Percentiles rank a stretch among this genome's conserved stretches.
Evolutionary conservation across 31 red algal genomes (phyloP).

Genomic region (Endocladia muricata): DNA sequence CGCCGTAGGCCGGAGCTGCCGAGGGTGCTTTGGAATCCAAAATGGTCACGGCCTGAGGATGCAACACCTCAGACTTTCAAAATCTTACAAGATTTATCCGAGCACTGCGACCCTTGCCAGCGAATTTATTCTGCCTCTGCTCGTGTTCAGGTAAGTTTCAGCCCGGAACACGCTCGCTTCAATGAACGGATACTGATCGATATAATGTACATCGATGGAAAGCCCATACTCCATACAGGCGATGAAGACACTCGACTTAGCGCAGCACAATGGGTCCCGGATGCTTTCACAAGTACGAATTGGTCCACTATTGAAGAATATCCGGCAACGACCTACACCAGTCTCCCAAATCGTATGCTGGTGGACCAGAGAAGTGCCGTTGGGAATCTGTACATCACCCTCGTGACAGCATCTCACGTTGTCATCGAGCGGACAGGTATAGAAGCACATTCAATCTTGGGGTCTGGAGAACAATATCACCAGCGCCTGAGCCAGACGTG

Average conservation of each 20-base stretch:
- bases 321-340: neutral
- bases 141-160: neutral
- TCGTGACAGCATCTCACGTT: neutral
- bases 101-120: constrained; percentile 1
- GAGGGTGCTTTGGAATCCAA: no score
- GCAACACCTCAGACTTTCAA: neutral
- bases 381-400: neutral
- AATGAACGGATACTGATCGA: neutral
- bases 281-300: neutral
- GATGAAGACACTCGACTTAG: neutral
- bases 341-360: neutral
- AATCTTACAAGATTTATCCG: neutral
- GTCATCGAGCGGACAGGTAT: neutral
- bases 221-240: neutral
- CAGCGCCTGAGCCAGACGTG: constrained; percentile 9
- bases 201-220: neutral
- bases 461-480: constrained; percentile 31
- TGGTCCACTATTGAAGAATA: neutral
- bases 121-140: neutral
- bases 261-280: neutral
- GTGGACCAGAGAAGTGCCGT: constrained; percentile 17
- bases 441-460: constrained; percentile 11
- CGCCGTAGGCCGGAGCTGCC: no score
- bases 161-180: neutral
- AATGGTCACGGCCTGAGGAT: neutral